phyloP scores from a whole-genome alignment of 805 yeast genomes.

The Candida sonorensis region DNA sequence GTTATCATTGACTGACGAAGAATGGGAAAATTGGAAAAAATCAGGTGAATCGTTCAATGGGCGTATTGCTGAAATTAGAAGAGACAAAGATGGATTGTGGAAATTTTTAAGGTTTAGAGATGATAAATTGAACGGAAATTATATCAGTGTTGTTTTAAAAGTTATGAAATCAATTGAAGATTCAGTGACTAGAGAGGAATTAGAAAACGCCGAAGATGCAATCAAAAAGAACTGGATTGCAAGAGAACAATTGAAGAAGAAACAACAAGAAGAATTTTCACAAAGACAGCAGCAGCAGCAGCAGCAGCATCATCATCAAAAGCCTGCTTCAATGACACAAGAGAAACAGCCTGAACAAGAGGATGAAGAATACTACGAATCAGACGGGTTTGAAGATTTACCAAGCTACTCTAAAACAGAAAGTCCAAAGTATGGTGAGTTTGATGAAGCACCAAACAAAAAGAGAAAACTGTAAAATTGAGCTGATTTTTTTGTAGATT shows the following conservation, averaged over 20 bases:
- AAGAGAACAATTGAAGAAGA: constrained; percentile 35
- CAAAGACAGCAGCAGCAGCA: constrained; percentile 4
- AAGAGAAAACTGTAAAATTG: constrained; percentile 8
- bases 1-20: constrained; percentile 55
- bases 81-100: constrained; percentile 69
- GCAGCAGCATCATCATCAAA: constrained; percentile 3
- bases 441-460: constrained; percentile 10
- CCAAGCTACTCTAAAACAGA: constrained; percentile 21
- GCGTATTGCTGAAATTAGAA: constrained; percentile 78
- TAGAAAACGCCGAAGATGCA: constrained; percentile 47
- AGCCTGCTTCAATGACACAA: constrained; percentile 4
- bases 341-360: constrained; percentile 6
- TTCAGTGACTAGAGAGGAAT: constrained; percentile 74
- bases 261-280: constrained; percentile 10
- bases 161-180: constrained; percentile 81
- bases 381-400: constrained; percentile 31
- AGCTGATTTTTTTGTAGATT: not conserved
- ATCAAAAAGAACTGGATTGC: constrained; percentile 59
- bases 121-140: constrained; percentile 87
- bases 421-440: constrained; percentile 25
- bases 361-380: constrained; percentile 26
- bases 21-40: constrained; percentile 72
- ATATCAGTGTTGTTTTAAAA: constrained; percentile 70
- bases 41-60: constrained; percentile 81
- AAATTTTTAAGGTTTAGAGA: constrained; percentile 82